Percentiles rank a stretch among this genome's conserved stretches.
Conservation (phyloP, 495 filamentous ascomycete species). For the Hypoxylon fuscum region DNA sequence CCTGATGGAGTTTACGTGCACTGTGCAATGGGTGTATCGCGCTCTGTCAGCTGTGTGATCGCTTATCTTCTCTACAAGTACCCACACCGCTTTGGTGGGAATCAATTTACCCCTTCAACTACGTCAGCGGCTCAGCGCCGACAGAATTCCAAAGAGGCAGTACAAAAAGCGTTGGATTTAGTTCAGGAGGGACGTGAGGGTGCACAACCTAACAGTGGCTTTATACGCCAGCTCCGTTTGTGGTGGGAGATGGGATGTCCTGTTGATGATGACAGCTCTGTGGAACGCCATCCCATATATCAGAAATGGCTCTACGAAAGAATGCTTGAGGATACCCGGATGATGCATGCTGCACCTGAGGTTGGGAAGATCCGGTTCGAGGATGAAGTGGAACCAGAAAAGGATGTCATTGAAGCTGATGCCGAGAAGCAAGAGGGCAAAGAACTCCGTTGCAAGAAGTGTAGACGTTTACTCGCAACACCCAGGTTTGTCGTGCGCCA, state of each 20-base stretch:
- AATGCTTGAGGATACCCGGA: slow-evolving; percentile 77
- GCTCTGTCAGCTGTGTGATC: slow-evolving; percentile 83
- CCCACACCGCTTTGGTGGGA: slow-evolving; percentile 53
- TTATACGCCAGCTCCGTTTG: slow-evolving; percentile 86
- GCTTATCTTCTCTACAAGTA: slow-evolving; percentile 83
- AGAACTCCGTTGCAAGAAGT: slow-evolving; percentile 72
- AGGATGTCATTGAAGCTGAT: slow-evolving; percentile 17
- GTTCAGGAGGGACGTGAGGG: slow-evolving; percentile 73
- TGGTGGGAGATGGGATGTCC: slow-evolving; percentile 87
- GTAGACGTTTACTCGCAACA: slow-evolving; percentile 61
- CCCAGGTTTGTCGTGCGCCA: slow-evolving; percentile 54
- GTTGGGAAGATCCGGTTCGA: slow-evolving; percentile 82
- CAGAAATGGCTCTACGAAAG: slow-evolving; percentile 87
- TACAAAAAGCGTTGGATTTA: slow-evolving; percentile 53
- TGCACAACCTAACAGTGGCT: slow-evolving; percentile 87
- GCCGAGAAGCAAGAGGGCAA: slow-evolving; percentile 42
- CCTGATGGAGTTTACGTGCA: slow-evolving; percentile 55
- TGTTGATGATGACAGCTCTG: slow-evolving; percentile 57
- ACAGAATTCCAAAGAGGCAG: slow-evolving; percentile 43
- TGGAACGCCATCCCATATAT: slow-evolving; percentile 75
- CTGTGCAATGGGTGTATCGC: slow-evolving; percentile 96
- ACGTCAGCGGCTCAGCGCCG: slow-evolving; percentile 37
- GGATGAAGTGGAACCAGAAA: slow-evolving; percentile 69
- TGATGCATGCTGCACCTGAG: slow-evolving; percentile 69
- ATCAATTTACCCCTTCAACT: slow-evolving; percentile 25